Base-by-base conservation (phyloP, 371 early-diverging fungal species). In the Syncephalastrum racemosum region DNA sequence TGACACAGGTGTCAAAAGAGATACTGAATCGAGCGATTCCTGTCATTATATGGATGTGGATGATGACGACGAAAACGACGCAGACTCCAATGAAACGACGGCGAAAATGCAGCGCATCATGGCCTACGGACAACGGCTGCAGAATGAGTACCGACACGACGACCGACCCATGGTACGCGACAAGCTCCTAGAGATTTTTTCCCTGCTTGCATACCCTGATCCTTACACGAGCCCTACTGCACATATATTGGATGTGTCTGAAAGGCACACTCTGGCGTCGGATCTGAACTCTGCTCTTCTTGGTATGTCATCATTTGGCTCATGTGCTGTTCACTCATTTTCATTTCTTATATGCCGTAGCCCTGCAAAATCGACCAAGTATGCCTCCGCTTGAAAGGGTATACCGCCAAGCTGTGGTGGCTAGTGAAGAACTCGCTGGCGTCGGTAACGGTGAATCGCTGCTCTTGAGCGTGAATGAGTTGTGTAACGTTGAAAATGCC, bases 171-270 rank as follows among this genome's bases (percentile, higher is more conserved):
- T 60, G 16, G 60, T 64, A 22, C 54, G 51, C 50, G 60, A 59
- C 6, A 58, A 51, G 16, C 46, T 75, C 10, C 52, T 73, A 71
- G 72, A 74, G 52, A 66, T 71, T 19, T 93, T 92, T 62, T 85
- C 93, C 19, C 70, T 95, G 31, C 62, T 93, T 31, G 95, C 95
- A 3, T 94, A 96, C 59, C 64, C 80, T 3, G 84, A 91, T 42
- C 84, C 85, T 7, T 57, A 59, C 14, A 56, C 67, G 31, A 82
- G 83, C 59, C 80, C 86, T 23, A 71, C 85, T 8, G 65, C 82
- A 0, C 75, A 80, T 52, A 64, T 90, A 47, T 58, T 92, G 36
- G 74, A 79, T 52, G 18, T 50, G 3, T 54, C 63, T 1, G 51
- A 58, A 23, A 59, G 70, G 15, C 65, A 70, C 54, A 47, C 46